Base-by-base conservation (phyloP, 1,284 basidiomycete species). In the Anthracocystis walkeri region DNA sequence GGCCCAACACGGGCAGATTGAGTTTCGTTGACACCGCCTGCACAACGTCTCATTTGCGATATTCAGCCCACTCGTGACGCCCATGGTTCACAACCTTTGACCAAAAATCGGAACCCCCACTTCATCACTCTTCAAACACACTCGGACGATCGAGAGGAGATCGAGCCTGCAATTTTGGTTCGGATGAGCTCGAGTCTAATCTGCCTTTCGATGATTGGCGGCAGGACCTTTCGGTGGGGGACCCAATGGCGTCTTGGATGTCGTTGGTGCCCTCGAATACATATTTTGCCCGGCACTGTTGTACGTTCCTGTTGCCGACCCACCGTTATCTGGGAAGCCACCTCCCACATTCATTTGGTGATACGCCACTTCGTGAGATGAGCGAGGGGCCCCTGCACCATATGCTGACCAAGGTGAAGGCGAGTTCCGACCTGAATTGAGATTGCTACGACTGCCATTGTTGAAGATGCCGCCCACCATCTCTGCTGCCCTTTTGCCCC, bases 391-490 rank as follows among this genome's bases (percentile, higher is more conserved):
- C 14, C 35, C 35, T 11, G 14, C 40, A 53, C 65, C 65, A 44
- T 66, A 61, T 29, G 44, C 54, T 35, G 41, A 27, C 62, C 62
- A 71, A 0, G 68, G 54, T 16, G 68, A 60, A 20, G 62, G 68
- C 20, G 68, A 71, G 27, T 65, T 65, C 21, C 68, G 62, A 5
- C 62, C 68, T 12, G 68, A 65, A 29, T 56, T 58, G 38, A 65
- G 35, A 29, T 56, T 38, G 48, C 49, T 55, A 38, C 73, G 63
- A 48, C 51, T 63, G 23, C 40, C 51, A 29, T 65, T 65, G 50
- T 71, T 71, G 55, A 73, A 78, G 38, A 75, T 72, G 10, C 72
- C 76, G 42, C 68, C 76, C 41, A 78, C 76, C 68, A 78, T 63
- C 25, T 75, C 68, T 23, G 76, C 76, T 4, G 76, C 76, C 16